Percentiles rank a stretch among this genome's conserved stretches.
Conservation (phyloP, 1,284 basidiomycete species). For the Mycena citricolor region DNA sequence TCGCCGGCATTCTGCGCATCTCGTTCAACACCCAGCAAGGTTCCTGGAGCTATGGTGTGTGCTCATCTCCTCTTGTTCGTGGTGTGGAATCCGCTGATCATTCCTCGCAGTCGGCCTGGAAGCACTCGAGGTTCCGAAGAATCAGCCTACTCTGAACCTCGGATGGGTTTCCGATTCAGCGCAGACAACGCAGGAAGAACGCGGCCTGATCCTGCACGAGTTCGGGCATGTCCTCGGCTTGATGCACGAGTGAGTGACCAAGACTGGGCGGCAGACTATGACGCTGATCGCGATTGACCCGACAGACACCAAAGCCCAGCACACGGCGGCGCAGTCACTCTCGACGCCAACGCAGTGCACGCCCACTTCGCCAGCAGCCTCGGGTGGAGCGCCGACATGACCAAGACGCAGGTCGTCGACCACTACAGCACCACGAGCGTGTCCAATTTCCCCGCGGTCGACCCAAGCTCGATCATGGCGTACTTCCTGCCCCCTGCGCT, state of each 20-base stretch:
- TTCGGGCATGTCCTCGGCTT: conserved; percentile 35
- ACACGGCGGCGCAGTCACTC: background rate
- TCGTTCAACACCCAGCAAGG: conserved; percentile 5
- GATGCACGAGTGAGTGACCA: conserved; percentile 30
- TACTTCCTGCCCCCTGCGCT: background rate
- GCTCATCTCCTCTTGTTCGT: background rate
- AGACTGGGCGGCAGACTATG: no score
- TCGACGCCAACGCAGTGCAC: background rate
- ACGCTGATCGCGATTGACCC: no score
- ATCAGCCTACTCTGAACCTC: conserved; percentile 28
- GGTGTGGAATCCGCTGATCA: background rate
- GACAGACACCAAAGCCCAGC: background rate
- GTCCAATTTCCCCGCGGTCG: background rate
- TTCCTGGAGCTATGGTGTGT: conserved; percentile 14
- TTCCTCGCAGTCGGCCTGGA: conserved; percentile 19
- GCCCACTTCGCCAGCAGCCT: background rate
- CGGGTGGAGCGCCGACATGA: background rate
- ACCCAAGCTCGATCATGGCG: background rate
- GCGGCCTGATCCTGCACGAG: conserved; percentile 31
- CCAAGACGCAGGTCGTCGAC: conserved; percentile 1
- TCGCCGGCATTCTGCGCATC: conserved; percentile 2
- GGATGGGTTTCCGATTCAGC: conserved; percentile 22
- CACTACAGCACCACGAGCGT: background rate
- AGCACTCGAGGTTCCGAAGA: conserved; percentile 4
- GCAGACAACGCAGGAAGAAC: conserved; percentile 13